Evolutionary conservation across 495 filamentous ascomycete species (phyloP).

Genomic region (Penicillium ochrochloron): DNA sequence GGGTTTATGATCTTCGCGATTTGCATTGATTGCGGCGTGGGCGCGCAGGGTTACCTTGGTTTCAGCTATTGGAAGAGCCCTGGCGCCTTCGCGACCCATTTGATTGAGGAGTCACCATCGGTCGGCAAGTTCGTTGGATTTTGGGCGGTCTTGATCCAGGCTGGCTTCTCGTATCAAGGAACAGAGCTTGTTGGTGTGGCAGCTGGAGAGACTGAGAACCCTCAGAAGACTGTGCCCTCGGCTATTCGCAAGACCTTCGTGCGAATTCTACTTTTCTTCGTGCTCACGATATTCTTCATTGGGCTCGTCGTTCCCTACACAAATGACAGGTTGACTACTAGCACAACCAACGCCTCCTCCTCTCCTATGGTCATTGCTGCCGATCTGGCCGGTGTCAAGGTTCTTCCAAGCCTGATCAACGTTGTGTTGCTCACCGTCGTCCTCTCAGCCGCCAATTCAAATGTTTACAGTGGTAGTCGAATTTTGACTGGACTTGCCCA

Average conservation of each 20-base stretch:
- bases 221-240: conserved; percentile 62
- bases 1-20: conserved; percentile 64
- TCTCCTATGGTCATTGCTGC: conserved; percentile 69
- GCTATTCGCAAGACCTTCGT: conserved; percentile 72
- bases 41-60: conserved; percentile 58
- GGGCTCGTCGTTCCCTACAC: conserved; percentile 65
- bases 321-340: conserved; percentile 33
- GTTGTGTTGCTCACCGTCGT: conserved; percentile 72
- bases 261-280: conserved; percentile 70
- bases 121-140: conserved; percentile 47
- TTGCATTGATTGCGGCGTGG: conserved; percentile 61
- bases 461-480: conserved; percentile 73
- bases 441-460: conserved; percentile 73
- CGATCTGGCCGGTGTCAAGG: conserved; percentile 62
- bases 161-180: conserved; percentile 68
- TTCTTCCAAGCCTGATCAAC: conserved; percentile 77
- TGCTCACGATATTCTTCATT: conserved; percentile 69
- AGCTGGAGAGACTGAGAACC: conserved; percentile 69
- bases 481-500: conserved; percentile 64
- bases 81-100: conserved; percentile 62
- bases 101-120: conserved; percentile 63
- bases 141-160: conserved; percentile 50
- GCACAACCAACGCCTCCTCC: conserved; percentile 59
- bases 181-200: conserved; percentile 71
- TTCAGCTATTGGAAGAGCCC: conserved; percentile 66